Evolutionary conservation across 306 rosid species (phyloP), one percentile per base, ranked within the genome.

Genomic region (Vigna mungo): DNA sequence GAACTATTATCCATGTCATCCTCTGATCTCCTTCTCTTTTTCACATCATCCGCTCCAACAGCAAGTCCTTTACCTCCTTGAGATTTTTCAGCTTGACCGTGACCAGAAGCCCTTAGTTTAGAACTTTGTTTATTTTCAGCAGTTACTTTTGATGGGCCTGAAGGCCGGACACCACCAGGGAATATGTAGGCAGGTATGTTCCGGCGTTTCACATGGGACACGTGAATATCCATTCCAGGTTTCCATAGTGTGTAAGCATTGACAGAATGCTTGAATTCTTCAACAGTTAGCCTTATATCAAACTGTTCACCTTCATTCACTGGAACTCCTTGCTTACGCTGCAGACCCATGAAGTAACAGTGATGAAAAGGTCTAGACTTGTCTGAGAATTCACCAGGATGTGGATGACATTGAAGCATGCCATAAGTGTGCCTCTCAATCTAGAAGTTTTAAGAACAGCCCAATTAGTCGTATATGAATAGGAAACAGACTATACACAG

Each of bases 391-490:
- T 87, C 97, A 55, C 96, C 93, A 52, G 97, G 99, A 77, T 91
- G 85, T n/a, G 99, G 99, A 72, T 92, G 99, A 81, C 99, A 95
- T 71, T 90, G 99, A 75, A 95, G 97, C 96, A 79, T 77, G 47
- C 90, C 88, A 73, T 60, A 86, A 7, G 97, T 89, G 84, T 95
- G 76, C 85, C 85, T 86, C 86, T 95, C 99, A 72, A 95, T 88
- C 99, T 95, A 85, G 25, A 81, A 75, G 85, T 66, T 67, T 61
- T 83, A 43, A 75, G 68, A 39, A 30, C 14, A 65, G 39, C 66
- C 61, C 51, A 39, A 52, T 47, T 20, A 86, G 80, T 48, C 41
- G 65, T 10, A 36, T 1, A 73, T 25, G 52, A 61, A 74, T 36
- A 13, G 34, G 66, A 68, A 67, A 76, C 78, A 25, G 66, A 65